Percentiles rank a stretch among this genome's conserved stretches.
Evolutionary conservation across 257 asterid species (phyloP).

Genomic region (Solanum piurae): DNA sequence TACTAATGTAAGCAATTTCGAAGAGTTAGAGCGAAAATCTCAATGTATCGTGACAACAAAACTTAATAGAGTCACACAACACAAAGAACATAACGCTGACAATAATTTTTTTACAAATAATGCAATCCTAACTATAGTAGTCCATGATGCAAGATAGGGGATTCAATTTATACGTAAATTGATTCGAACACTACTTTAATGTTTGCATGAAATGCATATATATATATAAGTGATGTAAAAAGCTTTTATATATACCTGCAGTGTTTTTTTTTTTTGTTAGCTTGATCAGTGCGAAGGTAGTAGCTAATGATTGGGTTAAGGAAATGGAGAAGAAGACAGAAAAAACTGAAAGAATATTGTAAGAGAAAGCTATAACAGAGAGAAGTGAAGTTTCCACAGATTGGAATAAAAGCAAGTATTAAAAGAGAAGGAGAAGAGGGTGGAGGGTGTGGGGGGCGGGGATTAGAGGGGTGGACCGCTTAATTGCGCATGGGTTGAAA

Average conservation of each 20-base stretch:
- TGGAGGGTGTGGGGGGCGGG: not conserved
- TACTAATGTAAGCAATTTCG: not conserved
- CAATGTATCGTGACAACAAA: not conserved
- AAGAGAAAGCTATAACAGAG: not conserved
- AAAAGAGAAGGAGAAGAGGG: slow-evolving; percentile 1
- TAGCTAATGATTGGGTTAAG: not conserved
- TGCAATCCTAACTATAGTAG: not conserved
- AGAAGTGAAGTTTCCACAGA: not conserved
- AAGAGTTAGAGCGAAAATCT: not conserved
- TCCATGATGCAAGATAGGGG: not conserved
- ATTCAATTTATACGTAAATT: not conserved
- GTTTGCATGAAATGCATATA: not conserved
- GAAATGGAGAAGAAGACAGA: slow-evolving; percentile 5
- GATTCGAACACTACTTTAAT: not conserved
- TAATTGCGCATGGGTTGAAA: slow-evolving; percentile 56
- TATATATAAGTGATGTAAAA: not conserved
- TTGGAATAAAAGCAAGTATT: slow-evolving; percentile 3
- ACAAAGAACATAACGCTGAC: not conserved
- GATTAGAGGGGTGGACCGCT: slow-evolving; percentile 33
- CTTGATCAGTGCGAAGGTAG: not conserved
- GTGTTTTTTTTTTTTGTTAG: not conserved
- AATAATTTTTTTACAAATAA: no score
- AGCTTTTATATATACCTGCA: not conserved
- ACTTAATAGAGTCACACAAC: not conserved
- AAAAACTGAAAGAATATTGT: not conserved